Percentiles rank a stretch among this genome's conserved stretches.
phyloP scores from a whole-genome alignment of 2,329 filamentous ascomycete genomes.

The Clonostachys chloroleuca region DNA sequence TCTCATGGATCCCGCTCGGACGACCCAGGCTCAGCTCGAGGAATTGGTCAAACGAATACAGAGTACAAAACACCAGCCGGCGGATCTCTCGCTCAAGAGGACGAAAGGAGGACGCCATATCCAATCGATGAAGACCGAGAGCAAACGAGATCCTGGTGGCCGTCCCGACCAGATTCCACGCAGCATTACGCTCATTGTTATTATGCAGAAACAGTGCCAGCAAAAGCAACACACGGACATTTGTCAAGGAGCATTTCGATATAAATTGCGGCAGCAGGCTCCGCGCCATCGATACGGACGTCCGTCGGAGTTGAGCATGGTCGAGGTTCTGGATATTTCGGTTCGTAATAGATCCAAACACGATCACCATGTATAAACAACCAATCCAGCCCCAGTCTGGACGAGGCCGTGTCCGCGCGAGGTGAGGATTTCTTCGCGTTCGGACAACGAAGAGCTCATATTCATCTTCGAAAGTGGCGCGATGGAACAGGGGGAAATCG shows the following conservation, averaged over 20 bases:
- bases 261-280: slow-evolving; percentile 18
- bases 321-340: slow-evolving; percentile 13
- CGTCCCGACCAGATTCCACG: slow-evolving; percentile 25
- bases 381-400: slow-evolving; percentile 25
- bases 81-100: slow-evolving; percentile 24
- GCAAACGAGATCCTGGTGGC: slow-evolving; percentile 23
- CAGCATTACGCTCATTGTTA: slow-evolving; percentile 29
- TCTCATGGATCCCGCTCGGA: slow-evolving; percentile 24
- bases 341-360: slow-evolving; percentile 23
- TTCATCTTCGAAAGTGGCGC: slow-evolving; percentile 24
- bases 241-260: slow-evolving; percentile 22
- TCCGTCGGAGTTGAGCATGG: slow-evolving; percentile 14
- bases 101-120: slow-evolving; percentile 20
- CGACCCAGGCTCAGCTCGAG: slow-evolving; percentile 26
- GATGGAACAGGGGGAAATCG: slow-evolving; percentile 27
- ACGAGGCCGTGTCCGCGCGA: slow-evolving; percentile 3
- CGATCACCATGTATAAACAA: slow-evolving; percentile 28
- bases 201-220: slow-evolving; percentile 28
- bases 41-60: slow-evolving; percentile 28
- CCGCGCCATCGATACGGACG: slow-evolving; percentile 14
- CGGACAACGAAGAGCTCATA: slow-evolving; percentile 20
- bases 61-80: slow-evolving; percentile 27
- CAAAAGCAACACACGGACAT: slow-evolving; percentile 21
- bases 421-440: slow-evolving; percentile 3
- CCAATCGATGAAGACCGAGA: slow-evolving; percentile 20